Base-by-base conservation (phyloP, 139 green algal genomes). In the Coccomyxa sp. region DNA sequence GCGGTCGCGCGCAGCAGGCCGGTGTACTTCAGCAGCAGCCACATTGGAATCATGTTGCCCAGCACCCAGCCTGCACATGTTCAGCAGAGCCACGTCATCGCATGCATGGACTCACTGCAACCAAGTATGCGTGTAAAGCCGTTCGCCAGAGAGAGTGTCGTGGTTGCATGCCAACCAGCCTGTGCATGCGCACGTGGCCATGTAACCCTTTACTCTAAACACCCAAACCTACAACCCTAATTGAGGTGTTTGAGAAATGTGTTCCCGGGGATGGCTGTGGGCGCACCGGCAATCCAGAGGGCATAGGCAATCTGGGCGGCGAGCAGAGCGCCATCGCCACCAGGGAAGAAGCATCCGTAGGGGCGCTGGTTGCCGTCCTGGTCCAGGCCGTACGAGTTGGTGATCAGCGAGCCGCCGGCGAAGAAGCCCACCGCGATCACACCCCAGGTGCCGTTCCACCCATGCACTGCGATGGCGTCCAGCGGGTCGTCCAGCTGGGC, bases 401-500 rank as follows among this genome's bases (percentile, higher is more conserved):
- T 30, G 21, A 94, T 84, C 66, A 92, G 88, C 58, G 80, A 58
- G 15, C 87, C 45, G 59, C 63, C 86, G 59, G 91, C 91, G 81
- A 96, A 92, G 27, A 93, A 80, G 38, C 88, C 91, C 38, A 86
- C 85, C 28, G 86, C 89, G 0, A 93, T 76, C 12, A 92, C 79
- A 38, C 92, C 92, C 90, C 91, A 92, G 14, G 85, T 86, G 76
- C 92, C 93, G 81, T 88, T 91, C 80, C 85, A 89, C 67, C 89
- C 87, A 86, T 98, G 95, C 83, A 98, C 93, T 21, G 95, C 89
- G 32, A 93, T 89, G 32, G 95, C 95, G 77, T 95, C 86, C 81
- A 94, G 87, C 15, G 91, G 91, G 83, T 98, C 94, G 83, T 98
- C 94, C 45, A 96, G 79, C 81, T 91, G 82, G 60, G 66, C 66